Evolutionary conservation across 768 basidiomycete genomes (phyloP).

Genomic region (Collybia sordida): DNA sequence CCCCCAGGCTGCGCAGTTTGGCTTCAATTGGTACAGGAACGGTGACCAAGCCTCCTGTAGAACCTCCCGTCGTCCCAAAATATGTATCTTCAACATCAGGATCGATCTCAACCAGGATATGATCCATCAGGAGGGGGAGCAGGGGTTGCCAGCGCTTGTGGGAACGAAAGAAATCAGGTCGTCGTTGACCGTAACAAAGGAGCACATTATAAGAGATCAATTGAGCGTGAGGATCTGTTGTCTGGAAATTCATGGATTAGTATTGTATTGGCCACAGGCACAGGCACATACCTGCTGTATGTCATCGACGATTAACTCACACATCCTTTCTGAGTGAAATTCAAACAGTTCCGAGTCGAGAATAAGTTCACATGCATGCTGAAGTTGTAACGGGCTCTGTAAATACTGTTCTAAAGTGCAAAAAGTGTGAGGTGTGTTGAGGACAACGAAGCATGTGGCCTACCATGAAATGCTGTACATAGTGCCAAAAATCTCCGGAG

Average conservation of each 20-base stretch:
- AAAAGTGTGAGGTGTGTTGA: conserved; percentile 1
- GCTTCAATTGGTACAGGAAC: conserved; percentile 80
- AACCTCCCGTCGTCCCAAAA: conserved; percentile 40
- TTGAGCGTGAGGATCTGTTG: conserved; percentile 82
- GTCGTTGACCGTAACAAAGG: conserved; percentile 71
- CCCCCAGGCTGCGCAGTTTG: conserved; percentile 69
- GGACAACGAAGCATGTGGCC: conserved; percentile 19
- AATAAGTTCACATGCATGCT: conserved; percentile 77
- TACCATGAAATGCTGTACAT: conserved; percentile 86
- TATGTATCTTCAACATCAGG: conserved; percentile 66
- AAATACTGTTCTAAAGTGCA: conserved; percentile 69
- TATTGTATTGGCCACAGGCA: conserved; percentile 9
- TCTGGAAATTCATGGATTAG: conserved; percentile 36
- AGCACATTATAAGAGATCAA: conserved; percentile 79
- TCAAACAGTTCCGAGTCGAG: conserved; percentile 84
- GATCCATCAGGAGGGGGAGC: conserved; percentile 81
- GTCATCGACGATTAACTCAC: conserved; percentile 72
- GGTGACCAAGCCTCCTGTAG: conserved; percentile 31
- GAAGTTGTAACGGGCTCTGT: conserved; percentile 77
- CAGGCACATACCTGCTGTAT: conserved; percentile 54
- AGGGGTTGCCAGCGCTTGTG: conserved; percentile 84
- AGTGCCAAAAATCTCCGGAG: conserved; percentile 75
- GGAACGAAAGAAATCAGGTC: conserved; percentile 69
- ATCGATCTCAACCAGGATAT: conserved; percentile 80
- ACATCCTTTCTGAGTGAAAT: conserved; percentile 92